A percentile compares a stretch with the other conserved stretches of the same genome.
phyloP scores from a whole-genome alignment of 148 eudicot genomes.

The Fagopyrum homotropicum region DNA sequence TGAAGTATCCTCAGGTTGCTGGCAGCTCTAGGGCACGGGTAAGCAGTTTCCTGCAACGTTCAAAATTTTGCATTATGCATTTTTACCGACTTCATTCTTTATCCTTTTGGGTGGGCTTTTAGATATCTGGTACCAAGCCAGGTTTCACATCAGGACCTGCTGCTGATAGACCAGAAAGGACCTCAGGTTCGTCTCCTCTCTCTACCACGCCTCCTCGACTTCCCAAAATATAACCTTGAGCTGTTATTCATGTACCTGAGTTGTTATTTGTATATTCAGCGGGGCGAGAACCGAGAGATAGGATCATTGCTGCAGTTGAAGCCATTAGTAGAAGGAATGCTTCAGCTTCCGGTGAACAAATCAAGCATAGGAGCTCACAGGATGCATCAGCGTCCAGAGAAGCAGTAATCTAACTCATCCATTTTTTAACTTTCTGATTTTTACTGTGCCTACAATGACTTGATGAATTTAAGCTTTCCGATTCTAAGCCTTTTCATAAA shows the following conservation, averaged over 20 bases:
- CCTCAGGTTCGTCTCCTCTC: conserved; percentile 50
- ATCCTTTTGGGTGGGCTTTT: conserved; percentile 13
- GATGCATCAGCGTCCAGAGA: conserved; percentile 62
- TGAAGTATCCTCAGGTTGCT: conserved; percentile 84
- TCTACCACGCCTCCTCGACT: neutral
- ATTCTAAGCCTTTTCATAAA: no score
- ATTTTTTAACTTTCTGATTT: neutral
- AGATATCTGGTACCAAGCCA: conserved; percentile 53
- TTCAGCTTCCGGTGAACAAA: conserved; percentile 46
- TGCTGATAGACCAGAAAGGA: conserved; percentile 65
- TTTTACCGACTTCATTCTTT: neutral
- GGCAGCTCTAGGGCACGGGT: conserved; percentile 64
- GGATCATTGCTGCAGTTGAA: conserved; percentile 76
- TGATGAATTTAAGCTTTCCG: no score
- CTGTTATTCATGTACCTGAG: neutral
- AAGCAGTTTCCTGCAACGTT: conserved; percentile 1
- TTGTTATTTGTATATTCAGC: conserved; percentile 14
- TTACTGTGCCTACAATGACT: neutral
- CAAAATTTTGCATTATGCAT: neutral
- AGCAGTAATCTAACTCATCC: conserved; percentile 35
- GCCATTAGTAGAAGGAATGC: conserved; percentile 59
- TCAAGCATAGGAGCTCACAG: conserved; percentile 45
- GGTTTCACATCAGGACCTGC: conserved; percentile 61
- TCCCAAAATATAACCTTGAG: neutral
- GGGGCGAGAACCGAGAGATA: conserved; percentile 71